Evolutionary conservation across 345 rosid species (phyloP).

Genomic region (Euphorbia pulcherrima): DNA sequence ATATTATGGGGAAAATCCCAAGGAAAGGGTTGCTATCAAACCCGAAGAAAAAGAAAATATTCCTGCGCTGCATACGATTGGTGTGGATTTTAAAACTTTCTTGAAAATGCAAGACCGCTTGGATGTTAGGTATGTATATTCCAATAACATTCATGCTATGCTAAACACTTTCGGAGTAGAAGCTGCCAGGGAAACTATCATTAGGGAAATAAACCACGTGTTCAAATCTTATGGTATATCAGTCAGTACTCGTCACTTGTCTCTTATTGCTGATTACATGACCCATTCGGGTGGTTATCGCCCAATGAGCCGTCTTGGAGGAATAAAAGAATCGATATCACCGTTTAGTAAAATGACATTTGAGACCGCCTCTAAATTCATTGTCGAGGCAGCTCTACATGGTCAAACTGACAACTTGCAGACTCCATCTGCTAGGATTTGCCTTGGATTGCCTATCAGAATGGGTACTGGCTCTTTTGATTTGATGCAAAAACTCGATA

Average conservation of each 20-base stretch:
- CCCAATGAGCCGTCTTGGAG: constrained; percentile 86
- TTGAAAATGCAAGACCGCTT: constrained; percentile 68
- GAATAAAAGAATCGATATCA: constrained; percentile 71
- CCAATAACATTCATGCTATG: constrained; percentile 74
- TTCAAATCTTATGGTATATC: constrained; percentile 75
- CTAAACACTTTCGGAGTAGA: constrained; percentile 81
- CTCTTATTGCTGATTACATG: constrained; percentile 88
- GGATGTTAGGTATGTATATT: constrained; percentile 73
- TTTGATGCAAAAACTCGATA: constrained; percentile 62
- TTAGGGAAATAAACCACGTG: constrained; percentile 74
- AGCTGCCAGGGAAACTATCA: constrained; percentile 88
- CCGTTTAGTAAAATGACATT: constrained; percentile 87
- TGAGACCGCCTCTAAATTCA: constrained; percentile 87
- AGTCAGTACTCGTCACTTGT: constrained; percentile 70
- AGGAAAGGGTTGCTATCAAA: constrained; percentile 49
- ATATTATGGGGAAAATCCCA: constrained; percentile 71
- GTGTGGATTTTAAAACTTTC: constrained; percentile 65
- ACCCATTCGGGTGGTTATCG: constrained; percentile 82
- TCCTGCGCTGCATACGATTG: constrained; percentile 68
- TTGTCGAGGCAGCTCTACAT: constrained; percentile 76
- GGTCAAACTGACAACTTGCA: constrained; percentile 70
- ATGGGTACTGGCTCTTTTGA: constrained; percentile 92
- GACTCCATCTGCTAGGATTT: constrained; percentile 80
- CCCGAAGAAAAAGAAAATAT: constrained; percentile 45
- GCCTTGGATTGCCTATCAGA: constrained; percentile 86